Conservation (phyloP, 1,284 basidiomycete species). For the Sporisorium graminicola region DNA sequence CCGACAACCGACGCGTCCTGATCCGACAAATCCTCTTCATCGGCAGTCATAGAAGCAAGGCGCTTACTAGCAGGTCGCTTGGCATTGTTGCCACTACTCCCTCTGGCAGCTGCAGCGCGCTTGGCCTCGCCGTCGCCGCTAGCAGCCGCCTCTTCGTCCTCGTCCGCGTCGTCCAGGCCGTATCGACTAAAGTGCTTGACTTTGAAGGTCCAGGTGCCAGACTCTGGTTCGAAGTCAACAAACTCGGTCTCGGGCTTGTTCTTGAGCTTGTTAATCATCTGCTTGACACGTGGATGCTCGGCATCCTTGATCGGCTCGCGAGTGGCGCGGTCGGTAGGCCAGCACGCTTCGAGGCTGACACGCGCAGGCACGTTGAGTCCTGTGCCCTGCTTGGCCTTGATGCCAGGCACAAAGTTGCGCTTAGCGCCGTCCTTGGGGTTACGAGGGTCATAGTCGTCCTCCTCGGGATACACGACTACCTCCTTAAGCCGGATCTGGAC, state of each 20-base stretch:
- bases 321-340: slow-evolving; percentile 90
- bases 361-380: slow-evolving; percentile 90
- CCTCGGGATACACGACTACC: slow-evolving; percentile 92
- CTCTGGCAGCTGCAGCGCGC: slow-evolving; percentile 17
- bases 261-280: slow-evolving; percentile 86
- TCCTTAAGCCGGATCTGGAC: slow-evolving; percentile 92
- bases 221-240: slow-evolving; percentile 81
- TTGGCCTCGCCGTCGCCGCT: slow-evolving; percentile 11
- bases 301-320: slow-evolving; percentile 89
- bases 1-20: slow-evolving; percentile 22
- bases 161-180: slow-evolving; percentile 67
- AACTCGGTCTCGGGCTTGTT: slow-evolving; percentile 88
- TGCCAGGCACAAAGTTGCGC: slow-evolving; percentile 63
- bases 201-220: slow-evolving; percentile 91
- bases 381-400: slow-evolving; percentile 78
- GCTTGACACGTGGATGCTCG: slow-evolving; percentile 77
- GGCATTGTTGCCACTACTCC: slow-evolving; percentile 15
- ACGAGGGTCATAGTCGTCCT: slow-evolving; percentile 63
- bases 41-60: slow-evolving; percentile 34
- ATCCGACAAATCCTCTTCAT: slow-evolving; percentile 21
- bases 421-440: slow-evolving; percentile 62
- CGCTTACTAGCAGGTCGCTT: slow-evolving; percentile 43
- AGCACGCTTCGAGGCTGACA: slow-evolving; percentile 85
- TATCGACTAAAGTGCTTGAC: slow-evolving; percentile 84
- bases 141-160: slow-evolving; percentile 47